Evolutionary conservation across 495 filamentous ascomycete genomes (phyloP).

Genomic region (Hyaloscypha bicolor): DNA sequence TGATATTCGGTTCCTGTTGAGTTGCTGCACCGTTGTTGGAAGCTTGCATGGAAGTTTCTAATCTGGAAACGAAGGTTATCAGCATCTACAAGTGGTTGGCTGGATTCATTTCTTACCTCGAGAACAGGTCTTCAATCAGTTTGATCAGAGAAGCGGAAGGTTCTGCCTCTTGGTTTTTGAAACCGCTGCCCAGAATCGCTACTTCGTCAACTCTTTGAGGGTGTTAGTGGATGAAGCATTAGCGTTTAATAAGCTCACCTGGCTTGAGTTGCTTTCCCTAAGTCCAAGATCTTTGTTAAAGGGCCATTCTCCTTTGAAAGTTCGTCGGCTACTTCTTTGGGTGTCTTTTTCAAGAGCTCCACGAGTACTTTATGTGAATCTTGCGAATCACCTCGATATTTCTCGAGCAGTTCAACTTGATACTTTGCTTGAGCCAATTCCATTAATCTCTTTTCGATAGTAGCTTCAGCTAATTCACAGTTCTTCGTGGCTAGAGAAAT

Average conservation of each 20-base stretch:
- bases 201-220: conserved; percentile 23
- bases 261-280: conserved; percentile 12
- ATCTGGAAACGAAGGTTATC: not conserved
- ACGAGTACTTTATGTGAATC: conserved; percentile 30
- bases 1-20: conserved; percentile 4
- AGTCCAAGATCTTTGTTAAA: conserved; percentile 14
- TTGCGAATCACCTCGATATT: conserved; percentile 30
- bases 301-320: conserved; percentile 20
- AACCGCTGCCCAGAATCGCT: not conserved
- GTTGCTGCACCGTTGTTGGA: not conserved
- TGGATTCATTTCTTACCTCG: conserved; percentile 10
- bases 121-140: conserved; percentile 25
- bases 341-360: conserved; percentile 33
- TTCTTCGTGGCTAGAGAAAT: not conserved
- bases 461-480: conserved; percentile 7
- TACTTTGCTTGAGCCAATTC: conserved; percentile 25
- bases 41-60: conserved; percentile 7
- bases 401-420: conserved; percentile 29
- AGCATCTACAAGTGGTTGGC: not conserved
- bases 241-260: conserved; percentile 17
- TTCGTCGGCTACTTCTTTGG: conserved; percentile 9
- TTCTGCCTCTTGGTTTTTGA: conserved; percentile 17
- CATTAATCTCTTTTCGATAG: conserved; percentile 17
- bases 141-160: conserved; percentile 16
- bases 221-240: not conserved